Evolutionary conservation across 2,329 filamentous ascomycete species (phyloP).

Genomic region (Didymella pinodella): DNA sequence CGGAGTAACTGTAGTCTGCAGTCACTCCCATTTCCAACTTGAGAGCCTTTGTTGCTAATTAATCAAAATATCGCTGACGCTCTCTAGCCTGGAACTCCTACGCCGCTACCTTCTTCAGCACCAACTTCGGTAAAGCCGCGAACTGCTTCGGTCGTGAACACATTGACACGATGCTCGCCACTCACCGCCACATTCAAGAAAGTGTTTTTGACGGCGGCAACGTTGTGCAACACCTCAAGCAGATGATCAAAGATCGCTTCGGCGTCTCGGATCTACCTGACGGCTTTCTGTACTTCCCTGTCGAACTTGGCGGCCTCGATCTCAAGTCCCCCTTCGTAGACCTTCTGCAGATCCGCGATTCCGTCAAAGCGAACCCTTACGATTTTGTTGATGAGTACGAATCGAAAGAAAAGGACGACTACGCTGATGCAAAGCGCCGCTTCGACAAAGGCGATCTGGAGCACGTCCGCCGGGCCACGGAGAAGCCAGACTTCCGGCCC

Average conservation of each 20-base stretch:
- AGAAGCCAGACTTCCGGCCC: constrained; percentile 25
- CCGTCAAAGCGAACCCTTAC: constrained; percentile 47
- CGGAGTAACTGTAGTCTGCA: neutral
- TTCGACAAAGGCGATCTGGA: constrained; percentile 42
- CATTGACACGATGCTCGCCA: constrained; percentile 61
- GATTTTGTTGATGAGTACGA: constrained; percentile 54
- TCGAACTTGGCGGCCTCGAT: constrained; percentile 60
- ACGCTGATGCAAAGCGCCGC: constrained; percentile 38
- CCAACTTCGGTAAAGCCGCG: constrained; percentile 62
- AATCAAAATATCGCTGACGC: constrained; percentile 1
- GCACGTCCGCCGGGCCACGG: constrained; percentile 7
- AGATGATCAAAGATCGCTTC: constrained; percentile 62
- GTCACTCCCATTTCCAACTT: neutral
- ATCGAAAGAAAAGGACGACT: constrained; percentile 46
- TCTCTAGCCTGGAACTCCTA: constrained; percentile 60
- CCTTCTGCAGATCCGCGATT: constrained; percentile 55
- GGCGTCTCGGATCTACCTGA: constrained; percentile 57
- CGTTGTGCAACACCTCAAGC: constrained; percentile 52
- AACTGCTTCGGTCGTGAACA: constrained; percentile 63
- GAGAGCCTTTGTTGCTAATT: too few relatives aligned
- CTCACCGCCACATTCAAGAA: constrained; percentile 60
- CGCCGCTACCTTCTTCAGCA: constrained; percentile 60
- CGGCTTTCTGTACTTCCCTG: constrained; percentile 62
- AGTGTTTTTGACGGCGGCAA: constrained; percentile 54
- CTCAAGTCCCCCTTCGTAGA: constrained; percentile 60